A percentile compares a stretch with the other conserved stretches of the same genome.
Evolutionary conservation across 345 rosid species (phyloP).

Genomic region (Melaleuca quinquenervia): DNA sequence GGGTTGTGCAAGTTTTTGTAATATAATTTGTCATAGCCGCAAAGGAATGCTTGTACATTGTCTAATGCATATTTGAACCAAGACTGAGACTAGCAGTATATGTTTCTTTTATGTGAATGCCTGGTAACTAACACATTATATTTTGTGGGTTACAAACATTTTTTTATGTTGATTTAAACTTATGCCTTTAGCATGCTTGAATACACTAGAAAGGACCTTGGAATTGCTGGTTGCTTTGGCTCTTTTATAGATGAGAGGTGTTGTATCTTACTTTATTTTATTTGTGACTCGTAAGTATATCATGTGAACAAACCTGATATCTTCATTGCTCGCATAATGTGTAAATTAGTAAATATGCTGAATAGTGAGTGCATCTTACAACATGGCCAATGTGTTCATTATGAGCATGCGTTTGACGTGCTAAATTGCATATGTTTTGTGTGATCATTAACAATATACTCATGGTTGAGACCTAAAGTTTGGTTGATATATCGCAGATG

Average conservation of each 20-base stretch:
- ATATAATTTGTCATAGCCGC: background rate
- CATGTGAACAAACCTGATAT: background rate
- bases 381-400: background rate
- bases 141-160: no score
- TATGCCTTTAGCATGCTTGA: background rate
- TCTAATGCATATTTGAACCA: no score
- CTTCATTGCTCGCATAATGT: background rate
- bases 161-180: background rate
- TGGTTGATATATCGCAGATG: background rate
- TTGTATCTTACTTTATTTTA: background rate
- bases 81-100: no score
- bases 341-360: background rate
- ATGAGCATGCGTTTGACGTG: background rate
- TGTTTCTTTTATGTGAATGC: no score
- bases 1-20: background rate
- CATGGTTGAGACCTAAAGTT: background rate
- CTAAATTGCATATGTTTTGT: background rate
- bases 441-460: background rate
- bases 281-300: background rate
- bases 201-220: background rate
- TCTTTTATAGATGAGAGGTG: background rate
- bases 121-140: no score
- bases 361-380: background rate
- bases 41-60: no score
- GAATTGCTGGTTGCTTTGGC: background rate